Conservation (phyloP, 1,284 basidiomycete genomes). For the Puccinia coronata region DNA sequence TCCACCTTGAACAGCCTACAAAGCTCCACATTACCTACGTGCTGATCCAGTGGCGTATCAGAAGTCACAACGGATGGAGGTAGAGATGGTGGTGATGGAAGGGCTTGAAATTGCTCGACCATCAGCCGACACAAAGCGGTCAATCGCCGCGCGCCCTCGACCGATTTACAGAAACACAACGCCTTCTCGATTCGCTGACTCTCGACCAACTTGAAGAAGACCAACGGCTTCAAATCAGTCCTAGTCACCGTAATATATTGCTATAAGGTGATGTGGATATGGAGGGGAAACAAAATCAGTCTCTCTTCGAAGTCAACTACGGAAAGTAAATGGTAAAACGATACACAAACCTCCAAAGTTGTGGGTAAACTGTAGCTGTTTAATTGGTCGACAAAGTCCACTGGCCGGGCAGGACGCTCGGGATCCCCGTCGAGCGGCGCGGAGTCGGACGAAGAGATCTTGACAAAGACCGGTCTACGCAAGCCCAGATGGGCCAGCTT, state of each 20-base stretch:
- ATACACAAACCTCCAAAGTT: slow-evolving; percentile 70
- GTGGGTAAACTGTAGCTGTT: slow-evolving; percentile 81
- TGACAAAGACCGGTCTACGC: slow-evolving; percentile 79
- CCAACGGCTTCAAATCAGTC: slow-evolving; percentile 79
- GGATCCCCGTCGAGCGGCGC: slow-evolving; percentile 59
- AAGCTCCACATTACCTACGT: slow-evolving; percentile 50
- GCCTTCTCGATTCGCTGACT: slow-evolving; percentile 67
- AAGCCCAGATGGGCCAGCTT: slow-evolving; percentile 83
- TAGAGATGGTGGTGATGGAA: slow-evolving; percentile 5
- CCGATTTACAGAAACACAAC: slow-evolving; percentile 92
- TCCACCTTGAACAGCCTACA: slow-evolving; percentile 62
- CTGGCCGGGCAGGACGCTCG: too few species aligned
- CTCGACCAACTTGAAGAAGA: slow-evolving; percentile 83
- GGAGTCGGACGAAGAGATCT: slow-evolving; percentile 67
- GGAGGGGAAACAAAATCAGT: too few species aligned
- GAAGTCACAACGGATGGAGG: too few species aligned
- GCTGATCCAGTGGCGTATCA: not conserved
- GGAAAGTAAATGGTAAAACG: too few species aligned
- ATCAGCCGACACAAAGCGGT: slow-evolving; percentile 82
- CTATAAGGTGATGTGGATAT: too few species aligned
- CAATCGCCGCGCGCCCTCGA: slow-evolving; percentile 82
- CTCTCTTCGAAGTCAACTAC: too few species aligned
- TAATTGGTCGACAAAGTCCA: slow-evolving; percentile 63
- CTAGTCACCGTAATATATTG: slow-evolving; percentile 84
- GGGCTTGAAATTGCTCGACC: slow-evolving; percentile 63